Percentiles rank a stretch among this genome's conserved stretches.
These are phyloP conservation scores for Kingdonia uniflora DNA, from an alignment of 164 flowering plant genomes.

Conservation along the genomic window DNA sequence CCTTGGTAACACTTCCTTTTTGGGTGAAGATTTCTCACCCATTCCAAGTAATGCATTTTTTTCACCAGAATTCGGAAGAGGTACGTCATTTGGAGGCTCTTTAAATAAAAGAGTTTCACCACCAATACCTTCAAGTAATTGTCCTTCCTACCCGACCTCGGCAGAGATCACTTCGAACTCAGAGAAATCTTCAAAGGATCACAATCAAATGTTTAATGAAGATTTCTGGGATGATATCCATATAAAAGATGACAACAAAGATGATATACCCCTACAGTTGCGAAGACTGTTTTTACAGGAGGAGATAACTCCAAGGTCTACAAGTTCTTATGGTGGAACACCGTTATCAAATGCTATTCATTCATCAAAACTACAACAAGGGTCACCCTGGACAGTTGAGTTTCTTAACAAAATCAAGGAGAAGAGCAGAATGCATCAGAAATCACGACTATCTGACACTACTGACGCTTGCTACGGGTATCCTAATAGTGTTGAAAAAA, in stretches of 20 bases:
- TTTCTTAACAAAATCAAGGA: constrained; percentile 78
- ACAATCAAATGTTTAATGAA: constrained; percentile 16
- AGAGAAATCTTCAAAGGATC: constrained; percentile 18
- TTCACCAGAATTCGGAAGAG: constrained; percentile 21
- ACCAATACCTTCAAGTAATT: constrained; percentile 24
- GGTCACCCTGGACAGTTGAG: constrained; percentile 85
- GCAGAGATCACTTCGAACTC: constrained; percentile 27
- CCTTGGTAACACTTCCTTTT: constrained; percentile 17
- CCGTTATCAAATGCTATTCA: constrained; percentile 46
- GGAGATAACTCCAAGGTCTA: constrained; percentile 14
- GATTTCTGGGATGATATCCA: constrained; percentile 8
- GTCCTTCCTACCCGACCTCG: constrained; percentile 26
- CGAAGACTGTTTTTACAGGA: constrained; percentile 23
- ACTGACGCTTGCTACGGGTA: constrained; percentile 22
- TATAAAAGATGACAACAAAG: constrained; percentile 11
- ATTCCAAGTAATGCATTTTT: constrained; percentile 11
- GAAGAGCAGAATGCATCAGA: constrained; percentile 49
- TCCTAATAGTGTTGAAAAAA: constrained; percentile 25
- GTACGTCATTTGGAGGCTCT: constrained; percentile 17
- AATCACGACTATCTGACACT: constrained; percentile 30
- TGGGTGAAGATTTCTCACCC: constrained; percentile 18
- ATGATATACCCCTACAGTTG: constrained; percentile 10
- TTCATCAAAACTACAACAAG: constrained; percentile 32
- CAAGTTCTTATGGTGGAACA: constrained; percentile 24
- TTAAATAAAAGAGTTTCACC: constrained; percentile 24